Base-by-base conservation (phyloP, 2,329 filamentous ascomycete species). In the Pseudocercospora fuligena region DNA sequence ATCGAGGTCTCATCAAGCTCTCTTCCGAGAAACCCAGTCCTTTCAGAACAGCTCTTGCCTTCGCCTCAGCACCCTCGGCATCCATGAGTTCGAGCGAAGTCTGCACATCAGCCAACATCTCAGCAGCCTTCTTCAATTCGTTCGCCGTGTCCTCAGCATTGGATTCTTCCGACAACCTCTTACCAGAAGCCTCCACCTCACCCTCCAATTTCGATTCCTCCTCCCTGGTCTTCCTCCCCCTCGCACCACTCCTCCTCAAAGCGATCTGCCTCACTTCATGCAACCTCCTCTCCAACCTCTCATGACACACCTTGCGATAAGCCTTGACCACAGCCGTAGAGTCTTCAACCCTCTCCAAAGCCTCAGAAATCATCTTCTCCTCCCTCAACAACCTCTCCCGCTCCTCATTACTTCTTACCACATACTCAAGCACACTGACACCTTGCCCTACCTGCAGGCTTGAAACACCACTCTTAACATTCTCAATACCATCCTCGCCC, bases 161-260 rank as follows among this genome's bases (percentile, higher is more conserved):
- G 4, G 93, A 25, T 11, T 69, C 67, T 84, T 2, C 85, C 82
- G 49, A 85, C 81, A 25, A 61, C 46, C 57, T 67, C 16, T 60
- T 47, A 36, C 61, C 58, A 5, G 70, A 67, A 11, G 83, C 75
- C 71, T 86, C 84, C 2, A 92, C 83, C 16, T 85, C 85, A 69
- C 88, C 89, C 74, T 96, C 92, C 29, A 89, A 86, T 3, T 86
- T 85, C 59, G 88, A 87, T 19, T 95, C 79, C 0, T 89, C 87
- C 73, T 95, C 94, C n/a, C 92, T 84, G 0, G 92, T 92, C 67
- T 90, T 86, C 75, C 91, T 81, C 0, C 93, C 93, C 49, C 92
- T 82, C 1, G 91, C 86, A 36, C 93, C 92, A 73, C 92, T 94
- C 60, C 92, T 84, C 47, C 93, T 80, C 49, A 88, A 84, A 7